These are phyloP conservation scores for Brassica hybrid DNA, from an alignment of 441 rosid genomes.

Conservation along the genomic window DNA sequence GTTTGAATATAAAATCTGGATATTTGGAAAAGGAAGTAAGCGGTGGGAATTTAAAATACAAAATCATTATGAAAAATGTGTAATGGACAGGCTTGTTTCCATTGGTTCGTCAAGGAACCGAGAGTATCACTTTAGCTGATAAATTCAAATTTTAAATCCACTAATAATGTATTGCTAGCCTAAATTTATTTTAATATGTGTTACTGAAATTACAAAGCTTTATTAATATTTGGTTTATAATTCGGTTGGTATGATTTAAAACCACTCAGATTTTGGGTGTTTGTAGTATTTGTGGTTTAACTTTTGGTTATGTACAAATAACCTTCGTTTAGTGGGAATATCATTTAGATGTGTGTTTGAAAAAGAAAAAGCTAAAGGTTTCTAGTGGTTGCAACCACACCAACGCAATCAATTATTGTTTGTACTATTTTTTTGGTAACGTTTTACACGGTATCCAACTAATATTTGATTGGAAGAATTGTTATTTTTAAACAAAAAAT, in stretches of 20 bases:
- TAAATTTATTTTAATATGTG: not conserved
- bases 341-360: constrained; percentile 25
- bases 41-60: not conserved
- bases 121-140: constrained; percentile 1
- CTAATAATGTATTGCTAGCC: not conserved
- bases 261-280: not conserved
- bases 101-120: not conserved
- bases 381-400: constrained; percentile 41
- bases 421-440: constrained; percentile 24
- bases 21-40: not conserved
- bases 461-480: constrained; percentile 33
- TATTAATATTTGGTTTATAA: not conserved
- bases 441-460: constrained; percentile 33
- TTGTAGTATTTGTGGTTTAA: not conserved
- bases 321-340: constrained; percentile 1
- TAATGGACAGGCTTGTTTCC: constrained; percentile 2
- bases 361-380: constrained; percentile 31
- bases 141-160: not conserved
- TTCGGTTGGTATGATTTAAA: not conserved
- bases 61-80: not conserved
- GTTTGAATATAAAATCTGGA: not conserved
- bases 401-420: constrained; percentile 30
- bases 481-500: constrained; percentile 12
- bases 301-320: not conserved
- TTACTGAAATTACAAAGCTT: not conserved